A percentile compares a stretch with the other conserved stretches of the same genome.
phyloP scores from a whole-genome alignment of 1,284 basidiomycete species.

The Ceratobasidium theobromae region DNA sequence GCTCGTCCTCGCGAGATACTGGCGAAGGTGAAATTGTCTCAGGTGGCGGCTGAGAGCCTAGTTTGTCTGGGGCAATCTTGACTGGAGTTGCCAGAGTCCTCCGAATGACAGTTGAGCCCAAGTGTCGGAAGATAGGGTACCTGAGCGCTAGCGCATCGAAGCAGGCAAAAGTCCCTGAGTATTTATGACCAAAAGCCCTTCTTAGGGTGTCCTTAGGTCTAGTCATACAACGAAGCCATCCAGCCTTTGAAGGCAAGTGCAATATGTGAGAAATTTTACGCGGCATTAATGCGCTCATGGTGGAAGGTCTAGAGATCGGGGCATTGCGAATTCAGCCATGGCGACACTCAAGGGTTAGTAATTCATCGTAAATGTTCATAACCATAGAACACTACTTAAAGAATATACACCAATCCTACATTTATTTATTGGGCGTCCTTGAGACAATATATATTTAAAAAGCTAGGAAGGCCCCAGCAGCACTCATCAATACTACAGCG shows the following conservation, averaged over 20 bases:
- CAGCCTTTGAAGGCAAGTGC: too few relatives aligned
- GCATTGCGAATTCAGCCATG: slow-evolving; percentile 5
- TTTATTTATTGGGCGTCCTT: neutral
- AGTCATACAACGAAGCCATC: too few relatives aligned
- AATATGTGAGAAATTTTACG: neutral
- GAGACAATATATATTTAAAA: too few relatives aligned
- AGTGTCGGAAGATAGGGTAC: neutral
- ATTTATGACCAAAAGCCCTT: too few relatives aligned
- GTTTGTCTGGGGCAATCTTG: neutral
- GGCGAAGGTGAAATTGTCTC: neutral
- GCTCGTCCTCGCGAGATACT: neutral
- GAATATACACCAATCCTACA: too few relatives aligned
- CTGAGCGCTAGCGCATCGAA: too few relatives aligned
- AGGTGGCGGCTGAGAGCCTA: neutral
- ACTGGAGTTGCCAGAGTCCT: neutral
- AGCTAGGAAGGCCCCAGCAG: neutral
- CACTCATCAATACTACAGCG: neutral
- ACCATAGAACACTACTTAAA: too few relatives aligned
- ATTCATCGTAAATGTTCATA: too few relatives aligned
- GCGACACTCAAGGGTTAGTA: too few relatives aligned
- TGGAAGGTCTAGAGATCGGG: neutral
- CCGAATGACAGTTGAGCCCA: neutral
- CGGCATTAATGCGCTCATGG: slow-evolving; percentile 1
- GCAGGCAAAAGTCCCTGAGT: too few relatives aligned
- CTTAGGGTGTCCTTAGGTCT: too few relatives aligned